Base-by-base conservation (phyloP, 805 yeast genomes). In the Candida rishiriensis region DNA sequence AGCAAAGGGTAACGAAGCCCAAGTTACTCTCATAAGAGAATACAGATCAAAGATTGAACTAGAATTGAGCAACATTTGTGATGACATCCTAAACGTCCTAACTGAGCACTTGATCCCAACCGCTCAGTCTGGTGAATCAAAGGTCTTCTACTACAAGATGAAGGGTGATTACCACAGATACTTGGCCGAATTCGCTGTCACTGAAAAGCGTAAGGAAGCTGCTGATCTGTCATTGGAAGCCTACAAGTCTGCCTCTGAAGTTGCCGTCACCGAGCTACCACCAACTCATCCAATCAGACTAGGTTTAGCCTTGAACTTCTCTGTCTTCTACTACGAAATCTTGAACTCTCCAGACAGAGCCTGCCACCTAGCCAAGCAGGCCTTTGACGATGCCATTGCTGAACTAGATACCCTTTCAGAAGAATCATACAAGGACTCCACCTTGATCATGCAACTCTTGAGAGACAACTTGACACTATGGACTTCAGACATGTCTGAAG, bases 121-220 rank as follows among this genome's bases (percentile, higher is more conserved):
- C 52, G 97, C 98, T 52, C 88, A 85, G 66, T 81, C 96, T 55
- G 97, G 97, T 63, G 99, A 93, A 74, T 89, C 97, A 41, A 89
- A 91, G 78, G 98, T 91, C 45, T 91, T 91, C 72, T 91, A 91
- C 79, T 89, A 88, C 76, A 91, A 91, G 81, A 91, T 91, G 98
- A 91, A 91, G 77, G 99, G 98, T 78, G 99, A 91, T 71, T 91
- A 91, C 78, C 96, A 90, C 78, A 96, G 99, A 78, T 91, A 91
- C 72, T 79, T 91, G 73, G 97, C 97, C 52, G 99, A 91, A 76
- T 93, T 91, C 65, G 91, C 97, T 51, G 78, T 82, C 60, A 81
- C 87, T 54, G 97, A 89, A 57, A 85, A 84, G 72, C 87, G 97
- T 68, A 88, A 89, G 68, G 88, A 78, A 55, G 95, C 96, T 53